These are phyloP conservation scores for Hygrophorus russula DNA, from an alignment of 768 basidiomycete genomes.

Conservation along the genomic window DNA sequence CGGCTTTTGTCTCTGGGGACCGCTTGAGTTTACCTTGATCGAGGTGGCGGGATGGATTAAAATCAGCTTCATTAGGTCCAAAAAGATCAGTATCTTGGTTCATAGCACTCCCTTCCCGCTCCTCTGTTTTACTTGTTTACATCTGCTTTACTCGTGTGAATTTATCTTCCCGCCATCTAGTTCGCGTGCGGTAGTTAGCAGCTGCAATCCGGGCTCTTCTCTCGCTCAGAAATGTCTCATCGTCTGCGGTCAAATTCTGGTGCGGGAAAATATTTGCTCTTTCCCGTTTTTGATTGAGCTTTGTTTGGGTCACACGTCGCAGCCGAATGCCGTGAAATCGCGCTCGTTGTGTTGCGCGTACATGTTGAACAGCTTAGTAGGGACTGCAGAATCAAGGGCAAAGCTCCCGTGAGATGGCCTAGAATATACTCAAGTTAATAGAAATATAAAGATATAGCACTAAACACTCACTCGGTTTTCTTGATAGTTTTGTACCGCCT, in stretches of 20 bases:
- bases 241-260: conserved; percentile 68
- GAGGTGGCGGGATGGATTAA: no score
- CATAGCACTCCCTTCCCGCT: conserved; percentile 93
- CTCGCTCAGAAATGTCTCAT: conserved; percentile 54
- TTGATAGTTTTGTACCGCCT: no score
- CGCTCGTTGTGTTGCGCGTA: conserved; percentile 68
- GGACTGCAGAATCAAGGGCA: conserved; percentile 82
- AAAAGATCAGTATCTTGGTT: no score
- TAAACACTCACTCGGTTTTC: no score
- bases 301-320: conserved; percentile 94
- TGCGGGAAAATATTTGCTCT: conserved; percentile 62
- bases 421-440: neutral
- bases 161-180: conserved; percentile 56
- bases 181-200: conserved; percentile 28
- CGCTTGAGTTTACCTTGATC: no score
- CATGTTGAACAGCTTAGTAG: conserved; percentile 79
- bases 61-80: no score
- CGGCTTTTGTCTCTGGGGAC: no score
- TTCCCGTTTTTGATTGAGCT: conserved; percentile 44
- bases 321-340: conserved; percentile 91
- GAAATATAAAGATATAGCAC: neutral
- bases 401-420: conserved; percentile 89
- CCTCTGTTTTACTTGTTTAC: conserved; percentile 74
- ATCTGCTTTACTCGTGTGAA: conserved; percentile 80
- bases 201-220: conserved; percentile 30